Evolutionary conservation across 345 rosid species (phyloP).

Genomic region (Moricandia moricandioides): DNA sequence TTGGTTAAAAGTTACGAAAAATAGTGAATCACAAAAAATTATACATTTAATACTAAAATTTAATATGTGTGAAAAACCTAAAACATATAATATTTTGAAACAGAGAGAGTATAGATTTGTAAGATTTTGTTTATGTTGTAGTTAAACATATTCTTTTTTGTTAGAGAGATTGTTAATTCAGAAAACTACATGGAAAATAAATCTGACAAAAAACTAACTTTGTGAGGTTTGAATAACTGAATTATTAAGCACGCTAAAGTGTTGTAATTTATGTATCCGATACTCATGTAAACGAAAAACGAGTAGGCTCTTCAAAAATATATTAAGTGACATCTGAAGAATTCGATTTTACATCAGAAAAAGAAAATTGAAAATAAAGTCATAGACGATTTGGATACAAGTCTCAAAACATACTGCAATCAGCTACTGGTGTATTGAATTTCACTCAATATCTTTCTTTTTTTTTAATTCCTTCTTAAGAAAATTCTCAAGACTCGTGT

Average conservation of each 20-base stretch:
- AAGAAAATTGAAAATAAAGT: neutral
- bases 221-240: neutral
- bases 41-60: too few relatives aligned
- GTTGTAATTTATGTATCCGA: neutral
- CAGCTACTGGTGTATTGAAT: neutral
- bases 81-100: too few relatives aligned
- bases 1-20: too few relatives aligned
- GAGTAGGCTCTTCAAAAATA: too few relatives aligned
- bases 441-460: neutral
- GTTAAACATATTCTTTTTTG: too few relatives aligned
- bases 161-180: too few relatives aligned
- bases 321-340: neutral
- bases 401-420: constrained; percentile 6
- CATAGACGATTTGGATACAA: neutral
- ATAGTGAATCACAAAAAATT: too few relatives aligned
- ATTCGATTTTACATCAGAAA: neutral
- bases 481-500: constrained; percentile 17
- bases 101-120: too few relatives aligned
- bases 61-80: too few relatives aligned
- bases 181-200: too few relatives aligned
- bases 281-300: neutral
- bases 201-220: neutral
- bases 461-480: neutral
- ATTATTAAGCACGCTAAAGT: neutral
- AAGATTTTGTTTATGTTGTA: too few relatives aligned